Evolutionary conservation across 805 yeast genomes (phyloP), one percentile per base, ranked within the genome.

Genomic region (Monosporozyma siamensis): DNA sequence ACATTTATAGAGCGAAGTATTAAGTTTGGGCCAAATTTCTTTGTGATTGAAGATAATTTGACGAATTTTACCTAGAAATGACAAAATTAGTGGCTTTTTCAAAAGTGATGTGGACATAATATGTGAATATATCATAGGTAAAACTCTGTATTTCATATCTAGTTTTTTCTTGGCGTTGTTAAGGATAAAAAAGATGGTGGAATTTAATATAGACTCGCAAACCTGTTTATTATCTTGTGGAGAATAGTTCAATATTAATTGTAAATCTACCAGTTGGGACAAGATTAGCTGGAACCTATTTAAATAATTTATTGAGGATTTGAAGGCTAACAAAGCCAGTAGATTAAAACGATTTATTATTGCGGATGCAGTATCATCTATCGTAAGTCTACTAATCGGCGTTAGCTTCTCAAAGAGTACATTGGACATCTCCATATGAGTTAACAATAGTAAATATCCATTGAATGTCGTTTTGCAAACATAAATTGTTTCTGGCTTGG

Each of bases 271-370:
- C 18, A 54, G 39, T 7, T 56, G 54, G n/a, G 43, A 39, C 2
- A 55, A 31, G 4, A 61, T 47, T 9, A 48, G 48, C 14, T 53
- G 51, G 3, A 59, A 41, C 23, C 53, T 46, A 22, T 47, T 50
- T 39, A 57, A 63, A 17, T 50, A 37, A 29, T 51, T 54, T 15
- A 52, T 26, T 6, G 39, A 38, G 2, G 60, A 50, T 11, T 48
- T 45, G 25, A 40, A 39, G 0, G 60, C 53, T 17, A 61, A 43
- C 1, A 52, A 44, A 34, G 58, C 37, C 18, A 61, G 39, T 6
- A 59, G 42, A 34, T 60, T 59, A 1, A 60, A 40, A 38, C 66
- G 45, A 34, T 61, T 61, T 4, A 45, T 44, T 17, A 61, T 24
- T n/a, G 55, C 52, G 1, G 55, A 45, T 4, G 47, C 32, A 4